Base-by-base conservation (phyloP, 768 basidiomycete genomes). In the Suillus discolor region DNA sequence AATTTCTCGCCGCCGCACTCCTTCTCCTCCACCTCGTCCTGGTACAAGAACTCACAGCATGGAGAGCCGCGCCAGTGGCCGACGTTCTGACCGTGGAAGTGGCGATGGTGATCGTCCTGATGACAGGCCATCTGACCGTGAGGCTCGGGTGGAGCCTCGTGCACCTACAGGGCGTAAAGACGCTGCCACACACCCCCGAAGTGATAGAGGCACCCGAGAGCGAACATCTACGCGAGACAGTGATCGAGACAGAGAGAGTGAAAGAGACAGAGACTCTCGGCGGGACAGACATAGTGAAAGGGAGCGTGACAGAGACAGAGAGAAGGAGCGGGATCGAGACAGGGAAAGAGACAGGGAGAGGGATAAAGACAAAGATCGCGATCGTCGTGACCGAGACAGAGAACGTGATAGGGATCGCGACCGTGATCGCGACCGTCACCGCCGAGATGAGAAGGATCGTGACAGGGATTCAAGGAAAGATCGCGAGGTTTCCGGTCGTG, bases 1-100 rank as follows among this genome's bases (percentile, higher is more conserved):
- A 25, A 65, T 77, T 23, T 73, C 89, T 55, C 86, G 85, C 42
- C 82, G 81, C 36, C 87, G 91, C 51, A 88, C 90, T 4, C 79
- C 83, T 5, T 91, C 92, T 4, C 92, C 92, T 18, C 71, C 81
- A 0, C 89, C 84, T 67, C 84, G 85, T 23, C 87, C 88, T 7
- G 89, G 89, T 12, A 90, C 91, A 13, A 81, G 92, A 60, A 88
- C 89, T 64, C 81, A 84, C 49, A 93, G 92, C 70, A 77, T 80
- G 49, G 92, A 93, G 66, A 92, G 92, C 69, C 87, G 91, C 41
- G 80, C 83, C 4, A 93, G 91, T 71, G 88, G 87, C 47, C 87
- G 89, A 60, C 82, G 87, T 9, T 81, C 83, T 47, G 87, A 86
- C 67, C 83, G 86, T 61, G 80, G 78, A 49, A 71, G 74, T 62